Conservation (phyloP, 1,284 basidiomycete species). For the Apiotrichum laibachii region DNA sequence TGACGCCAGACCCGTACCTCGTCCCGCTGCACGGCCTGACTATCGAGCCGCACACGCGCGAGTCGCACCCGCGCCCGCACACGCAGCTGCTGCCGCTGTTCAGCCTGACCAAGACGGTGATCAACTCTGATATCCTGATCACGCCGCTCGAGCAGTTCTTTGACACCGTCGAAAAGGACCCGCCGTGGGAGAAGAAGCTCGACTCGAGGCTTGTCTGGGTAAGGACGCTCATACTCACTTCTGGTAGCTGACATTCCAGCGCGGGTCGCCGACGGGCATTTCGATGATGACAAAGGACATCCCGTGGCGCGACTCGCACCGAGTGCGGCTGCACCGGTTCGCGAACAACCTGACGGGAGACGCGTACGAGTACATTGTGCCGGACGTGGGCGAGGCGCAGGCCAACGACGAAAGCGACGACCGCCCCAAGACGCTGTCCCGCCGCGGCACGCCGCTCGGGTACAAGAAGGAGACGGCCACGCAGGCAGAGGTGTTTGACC, state of each 20-base stretch:
- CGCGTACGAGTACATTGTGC: constrained; percentile 26
- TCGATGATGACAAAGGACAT: constrained; percentile 49
- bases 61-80: constrained; percentile 47
- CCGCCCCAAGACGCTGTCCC: neutral
- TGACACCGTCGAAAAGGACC: constrained; percentile 46
- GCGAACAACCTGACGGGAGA: constrained; percentile 41
- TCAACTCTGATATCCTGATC: constrained; percentile 54
- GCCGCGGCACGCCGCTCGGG: constrained; percentile 9
- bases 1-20: constrained; percentile 40
- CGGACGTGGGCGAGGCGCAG: constrained; percentile 22
- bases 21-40: constrained; percentile 47
- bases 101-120: constrained; percentile 48
- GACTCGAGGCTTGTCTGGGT: constrained; percentile 51
- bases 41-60: constrained; percentile 42
- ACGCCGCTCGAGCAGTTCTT: constrained; percentile 55
- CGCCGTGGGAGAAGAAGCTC: constrained; percentile 52
- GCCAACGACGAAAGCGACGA: neutral
- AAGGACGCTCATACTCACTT: no score
- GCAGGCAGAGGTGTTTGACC: constrained; percentile 25
- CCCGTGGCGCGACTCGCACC: constrained; percentile 52
- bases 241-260: constrained; percentile 13
- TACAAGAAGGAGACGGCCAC: constrained; percentile 22
- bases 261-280: constrained; percentile 53
- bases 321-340: constrained; percentile 51
- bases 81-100: constrained; percentile 48